phyloP scores from a whole-genome alignment of 1,139 yeast genomes.

The Yamadazyma trypodendri region DNA sequence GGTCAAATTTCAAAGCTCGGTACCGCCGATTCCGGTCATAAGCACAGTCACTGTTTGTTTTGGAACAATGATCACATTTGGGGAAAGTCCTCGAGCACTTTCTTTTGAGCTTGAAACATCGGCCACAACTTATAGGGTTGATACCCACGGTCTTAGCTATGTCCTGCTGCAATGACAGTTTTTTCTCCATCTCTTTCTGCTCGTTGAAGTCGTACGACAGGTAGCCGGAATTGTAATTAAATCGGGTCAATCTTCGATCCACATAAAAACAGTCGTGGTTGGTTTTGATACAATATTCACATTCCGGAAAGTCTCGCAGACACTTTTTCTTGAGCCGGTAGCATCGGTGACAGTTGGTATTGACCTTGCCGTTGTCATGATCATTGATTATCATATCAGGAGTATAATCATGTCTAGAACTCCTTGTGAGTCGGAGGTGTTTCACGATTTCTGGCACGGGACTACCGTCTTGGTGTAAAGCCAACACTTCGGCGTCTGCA shows the following conservation, averaged over 20 bases:
- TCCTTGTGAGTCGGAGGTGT: conserved; percentile 8
- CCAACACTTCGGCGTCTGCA: conserved; percentile 2
- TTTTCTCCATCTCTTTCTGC: neutral
- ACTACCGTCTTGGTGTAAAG: conserved; percentile 3
- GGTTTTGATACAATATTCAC: conserved; percentile 36
- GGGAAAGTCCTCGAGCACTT: conserved; percentile 42
- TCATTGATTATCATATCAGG: conserved; percentile 10
- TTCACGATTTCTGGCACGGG: conserved; percentile 9
- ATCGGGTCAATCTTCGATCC: conserved; percentile 10
- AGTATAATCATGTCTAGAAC: conserved; percentile 13
- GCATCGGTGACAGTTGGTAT: conserved; percentile 42
- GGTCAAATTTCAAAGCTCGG: conserved; percentile 8
- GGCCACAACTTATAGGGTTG: conserved; percentile 35
- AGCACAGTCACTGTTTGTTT: conserved; percentile 35
- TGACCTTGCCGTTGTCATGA: conserved; percentile 10
- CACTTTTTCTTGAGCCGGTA: conserved; percentile 46
- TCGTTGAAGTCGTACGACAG: neutral
- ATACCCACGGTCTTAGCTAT: neutral
- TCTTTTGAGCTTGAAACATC: conserved; percentile 44
- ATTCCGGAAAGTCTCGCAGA: conserved; percentile 36
- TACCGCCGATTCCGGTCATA: conserved; percentile 21
- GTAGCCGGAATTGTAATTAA: conserved; percentile 8
- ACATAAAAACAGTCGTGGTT: conserved; percentile 40
- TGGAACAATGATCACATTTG: conserved; percentile 34
- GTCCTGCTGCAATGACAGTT: neutral